phyloP scores from a whole-genome alignment of 192 early-diverging fungal species.

The Endogone sp. region DNA sequence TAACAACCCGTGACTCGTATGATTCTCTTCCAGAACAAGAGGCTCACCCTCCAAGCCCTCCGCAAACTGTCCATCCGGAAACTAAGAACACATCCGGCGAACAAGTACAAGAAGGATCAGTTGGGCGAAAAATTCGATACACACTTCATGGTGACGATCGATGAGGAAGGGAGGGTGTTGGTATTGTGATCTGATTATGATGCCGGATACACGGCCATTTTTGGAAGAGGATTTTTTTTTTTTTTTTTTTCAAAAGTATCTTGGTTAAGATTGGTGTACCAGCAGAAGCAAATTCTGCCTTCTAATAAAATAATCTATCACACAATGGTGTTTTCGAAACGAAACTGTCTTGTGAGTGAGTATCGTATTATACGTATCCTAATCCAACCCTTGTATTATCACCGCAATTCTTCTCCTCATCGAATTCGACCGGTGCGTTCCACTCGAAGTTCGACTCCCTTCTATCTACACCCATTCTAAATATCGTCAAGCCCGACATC shows the following conservation, averaged over 20 bases:
- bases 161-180: neutral
- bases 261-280: no score
- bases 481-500: neutral
- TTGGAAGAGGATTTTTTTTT: no score
- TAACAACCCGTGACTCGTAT: neutral
- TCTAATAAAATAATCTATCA: no score
- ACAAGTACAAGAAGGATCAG: slow-evolving; percentile 15
- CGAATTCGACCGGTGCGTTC: neutral
- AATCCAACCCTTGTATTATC: no score
- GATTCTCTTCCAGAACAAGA: neutral
- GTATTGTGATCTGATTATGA: neutral
- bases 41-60: slow-evolving; percentile 8
- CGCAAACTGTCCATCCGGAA: slow-evolving; percentile 17
- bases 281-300: no score
- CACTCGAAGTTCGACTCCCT: neutral
- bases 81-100: slow-evolving; percentile 13
- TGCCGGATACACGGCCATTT: no score
- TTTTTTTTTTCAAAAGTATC: no score
- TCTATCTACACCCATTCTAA: neutral
- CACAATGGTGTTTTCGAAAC: no score
- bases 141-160: neutral
- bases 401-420: neutral
- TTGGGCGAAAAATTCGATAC: slow-evolving; percentile 20
- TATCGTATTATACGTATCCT: no score
- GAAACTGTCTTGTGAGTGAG: no score